Conservation (phyloP, 163 green algal genomes). For the Prototheca cutis region DNA sequence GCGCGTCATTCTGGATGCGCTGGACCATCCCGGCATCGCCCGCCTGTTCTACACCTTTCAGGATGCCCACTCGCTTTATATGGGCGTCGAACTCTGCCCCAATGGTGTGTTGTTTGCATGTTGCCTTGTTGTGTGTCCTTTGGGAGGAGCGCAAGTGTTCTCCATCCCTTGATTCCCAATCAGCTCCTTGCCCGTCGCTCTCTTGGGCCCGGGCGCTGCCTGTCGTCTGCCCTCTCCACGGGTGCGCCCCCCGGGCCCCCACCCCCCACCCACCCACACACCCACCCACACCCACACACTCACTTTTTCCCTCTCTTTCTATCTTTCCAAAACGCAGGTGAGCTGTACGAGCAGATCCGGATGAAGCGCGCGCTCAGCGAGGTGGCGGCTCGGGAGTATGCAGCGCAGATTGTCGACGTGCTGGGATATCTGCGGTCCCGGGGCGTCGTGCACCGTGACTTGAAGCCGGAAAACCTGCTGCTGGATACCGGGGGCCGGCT, state of each 20-base stretch:
- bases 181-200: too few species aligned
- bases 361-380: conserved; percentile 21
- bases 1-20: conserved; percentile 51
- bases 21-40: conserved; percentile 53
- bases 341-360: conserved; percentile 84
- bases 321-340: conserved; percentile 37
- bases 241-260: not conserved
- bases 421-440: conserved; percentile 60
- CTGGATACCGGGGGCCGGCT: conserved; percentile 75
- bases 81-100: conserved; percentile 77
- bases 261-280: not conserved
- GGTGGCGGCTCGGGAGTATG: conserved; percentile 45
- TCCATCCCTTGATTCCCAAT: too few species aligned
- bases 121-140: too few species aligned
- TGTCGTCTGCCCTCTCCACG: too few species aligned
- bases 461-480: conserved; percentile 98
- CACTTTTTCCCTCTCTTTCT: not conserved
- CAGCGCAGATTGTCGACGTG: conserved; percentile 75
- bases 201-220: too few species aligned
- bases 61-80: conserved; percentile 49
- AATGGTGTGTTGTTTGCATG: conserved; percentile 33
- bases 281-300: not conserved
- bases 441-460: conserved; percentile 74
- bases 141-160: too few species aligned
- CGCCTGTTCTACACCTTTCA: conserved; percentile 80